A percentile compares a stretch with the other conserved stretches of the same genome.
phyloP scores from a whole-genome alignment of 768 basidiomycete genomes.

The Lactifluus piperatus region DNA sequence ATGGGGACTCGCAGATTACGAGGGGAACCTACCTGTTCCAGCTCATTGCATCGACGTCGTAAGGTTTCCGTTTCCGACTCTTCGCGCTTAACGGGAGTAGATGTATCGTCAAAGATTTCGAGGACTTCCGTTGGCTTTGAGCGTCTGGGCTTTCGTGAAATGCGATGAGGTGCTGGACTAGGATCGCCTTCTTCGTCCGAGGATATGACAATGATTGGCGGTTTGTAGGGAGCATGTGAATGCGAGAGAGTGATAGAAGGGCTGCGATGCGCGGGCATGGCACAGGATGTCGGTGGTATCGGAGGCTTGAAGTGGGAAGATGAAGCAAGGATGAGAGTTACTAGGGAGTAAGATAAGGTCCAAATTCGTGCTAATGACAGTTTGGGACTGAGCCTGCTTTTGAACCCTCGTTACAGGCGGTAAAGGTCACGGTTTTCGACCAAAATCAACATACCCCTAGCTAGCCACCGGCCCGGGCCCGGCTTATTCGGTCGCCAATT shows the following conservation, averaged over 20 bases:
- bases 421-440: too few relatives aligned
- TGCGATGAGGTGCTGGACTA: background rate
- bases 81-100: conserved; percentile 5
- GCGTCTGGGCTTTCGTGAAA: background rate
- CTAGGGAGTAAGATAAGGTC: background rate
- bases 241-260: background rate
- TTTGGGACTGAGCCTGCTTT: too few relatives aligned
- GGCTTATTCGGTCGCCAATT: too few relatives aligned
- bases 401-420: too few relatives aligned
- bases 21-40: conserved; percentile 4
- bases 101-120: conserved; percentile 9
- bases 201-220: conserved; percentile 12
- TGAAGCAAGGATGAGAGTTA: background rate
- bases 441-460: background rate
- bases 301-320: background rate
- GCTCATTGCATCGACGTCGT: conserved; percentile 3
- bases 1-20: background rate
- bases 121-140: background rate
- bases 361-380: background rate
- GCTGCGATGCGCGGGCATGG: conserved; percentile 11
- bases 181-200: conserved; percentile 14
- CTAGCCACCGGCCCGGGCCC: background rate
- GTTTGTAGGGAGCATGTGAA: background rate
- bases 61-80: background rate
- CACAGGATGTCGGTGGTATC: background rate